Evolutionary conservation across 1,139 yeast species (phyloP).

Genomic region (Kodamaea plutei): DNA sequence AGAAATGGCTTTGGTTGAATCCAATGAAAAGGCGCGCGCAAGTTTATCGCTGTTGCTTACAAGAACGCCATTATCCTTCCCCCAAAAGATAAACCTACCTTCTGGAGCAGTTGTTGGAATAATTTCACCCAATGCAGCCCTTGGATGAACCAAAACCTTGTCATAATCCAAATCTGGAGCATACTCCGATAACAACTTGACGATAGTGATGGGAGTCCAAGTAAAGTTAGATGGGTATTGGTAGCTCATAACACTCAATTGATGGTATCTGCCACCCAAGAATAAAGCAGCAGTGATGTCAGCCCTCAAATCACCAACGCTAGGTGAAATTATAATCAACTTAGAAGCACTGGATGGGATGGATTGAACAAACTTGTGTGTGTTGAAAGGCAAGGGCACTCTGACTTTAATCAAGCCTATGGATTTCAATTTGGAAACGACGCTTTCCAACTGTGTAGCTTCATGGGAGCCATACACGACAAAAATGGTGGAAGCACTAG

Average conservation of each 20-base stretch:
- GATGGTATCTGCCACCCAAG: slow-evolving; percentile 42
- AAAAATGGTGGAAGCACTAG: slow-evolving; percentile 62
- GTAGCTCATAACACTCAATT: slow-evolving; percentile 45
- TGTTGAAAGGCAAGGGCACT: slow-evolving; percentile 74
- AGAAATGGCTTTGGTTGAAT: slow-evolving; percentile 49
- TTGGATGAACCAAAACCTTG: slow-evolving; percentile 12
- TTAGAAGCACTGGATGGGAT: slow-evolving; percentile 58
- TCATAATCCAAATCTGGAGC: slow-evolving; percentile 33
- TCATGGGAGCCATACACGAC: slow-evolving; percentile 76
- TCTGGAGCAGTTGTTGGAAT: slow-evolving; percentile 43
- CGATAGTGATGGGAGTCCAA: slow-evolving; percentile 56
- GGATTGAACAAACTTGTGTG: slow-evolving; percentile 50
- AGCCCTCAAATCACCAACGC: slow-evolving; percentile 44
- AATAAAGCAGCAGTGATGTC: slow-evolving; percentile 75
- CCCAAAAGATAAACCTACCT: slow-evolving; percentile 63
- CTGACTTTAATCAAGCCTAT: slow-evolving; percentile 71
- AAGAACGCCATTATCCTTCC: slow-evolving; percentile 55
- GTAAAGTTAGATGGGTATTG: slow-evolving; percentile 47
- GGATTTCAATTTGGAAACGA: slow-evolving; percentile 29
- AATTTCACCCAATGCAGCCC: slow-evolving; percentile 10
- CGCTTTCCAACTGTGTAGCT: slow-evolving; percentile 48
- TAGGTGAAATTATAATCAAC: slow-evolving; percentile 53
- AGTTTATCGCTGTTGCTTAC: slow-evolving; percentile 60
- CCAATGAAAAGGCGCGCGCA: slow-evolving; percentile 70
- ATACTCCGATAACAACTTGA: slow-evolving; percentile 45